A percentile compares a stretch with the other conserved stretches of the same genome.
Conservation (phyloP, 345 rosid genomes). For the Camelina laxa region DNA sequence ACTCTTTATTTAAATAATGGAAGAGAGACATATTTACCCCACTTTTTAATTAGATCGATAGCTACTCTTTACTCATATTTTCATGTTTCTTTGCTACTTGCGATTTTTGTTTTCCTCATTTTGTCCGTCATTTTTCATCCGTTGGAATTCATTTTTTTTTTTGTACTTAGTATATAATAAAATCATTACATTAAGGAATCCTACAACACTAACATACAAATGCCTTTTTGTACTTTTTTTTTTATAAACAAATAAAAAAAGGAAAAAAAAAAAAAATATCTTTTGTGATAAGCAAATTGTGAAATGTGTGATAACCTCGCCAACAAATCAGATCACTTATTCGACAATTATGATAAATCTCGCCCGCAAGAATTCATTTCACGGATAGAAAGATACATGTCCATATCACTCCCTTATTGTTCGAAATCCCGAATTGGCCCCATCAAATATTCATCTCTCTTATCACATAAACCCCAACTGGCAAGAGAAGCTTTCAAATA, state of each 20-base stretch:
- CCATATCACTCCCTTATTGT: constrained; percentile 19
- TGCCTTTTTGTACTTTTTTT: neutral
- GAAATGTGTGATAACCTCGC: constrained; percentile 25
- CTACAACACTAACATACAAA: constrained; percentile 22
- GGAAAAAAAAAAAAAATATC: neutral
- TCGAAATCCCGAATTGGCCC: neutral
- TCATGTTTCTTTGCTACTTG: constrained; percentile 4
- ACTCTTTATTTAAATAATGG: neutral
- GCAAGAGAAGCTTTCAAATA: constrained; percentile 2
- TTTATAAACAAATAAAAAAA: no score
- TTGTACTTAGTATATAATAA: neutral
- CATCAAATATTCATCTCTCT: constrained; percentile 9
- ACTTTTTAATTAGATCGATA: constrained; percentile 5
- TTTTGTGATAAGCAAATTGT: constrained; percentile 31
- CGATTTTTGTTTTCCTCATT: neutral
- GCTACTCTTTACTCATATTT: neutral
- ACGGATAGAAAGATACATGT: constrained; percentile 18
- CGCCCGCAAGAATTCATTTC: neutral
- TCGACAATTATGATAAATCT: constrained; percentile 14
- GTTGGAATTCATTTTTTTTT: neutral
- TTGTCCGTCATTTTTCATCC: constrained; percentile 10
- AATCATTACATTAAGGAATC: neutral
- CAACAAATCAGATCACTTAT: constrained; percentile 36
- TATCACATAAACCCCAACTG: constrained; percentile 24
- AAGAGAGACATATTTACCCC: constrained; percentile 8